phyloP scores from a whole-genome alignment of 2,329 filamentous ascomycete species.

The Diplodia corticola region DNA sequence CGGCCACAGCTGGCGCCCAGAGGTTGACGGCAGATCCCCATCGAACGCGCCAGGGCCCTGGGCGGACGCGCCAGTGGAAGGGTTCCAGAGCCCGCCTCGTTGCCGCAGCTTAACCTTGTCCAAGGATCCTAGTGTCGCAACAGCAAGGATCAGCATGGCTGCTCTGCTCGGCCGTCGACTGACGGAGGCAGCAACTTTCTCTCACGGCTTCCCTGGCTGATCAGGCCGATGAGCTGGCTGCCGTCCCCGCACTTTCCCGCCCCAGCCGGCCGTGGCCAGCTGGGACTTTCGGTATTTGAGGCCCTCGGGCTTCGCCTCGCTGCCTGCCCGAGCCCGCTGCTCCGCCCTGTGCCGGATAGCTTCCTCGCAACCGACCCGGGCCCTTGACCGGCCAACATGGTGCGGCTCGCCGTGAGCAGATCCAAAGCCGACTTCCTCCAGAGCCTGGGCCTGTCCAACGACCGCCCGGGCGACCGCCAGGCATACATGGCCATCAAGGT shows the following conservation, averaged over 20 bases:
- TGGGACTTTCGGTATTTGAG: not conserved
- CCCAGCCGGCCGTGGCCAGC: not conserved
- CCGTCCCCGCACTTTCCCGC: not conserved
- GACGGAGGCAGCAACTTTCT: not conserved
- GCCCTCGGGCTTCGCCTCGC: not conserved
- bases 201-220: not conserved
- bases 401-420: constrained; percentile 6
- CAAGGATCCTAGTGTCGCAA: not conserved
- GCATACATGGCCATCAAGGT: constrained; percentile 45
- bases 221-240: not conserved
- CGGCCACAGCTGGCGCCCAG: no score
- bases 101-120: not conserved
- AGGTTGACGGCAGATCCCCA: no score
- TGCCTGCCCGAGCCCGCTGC: not conserved
- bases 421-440: constrained; percentile 43
- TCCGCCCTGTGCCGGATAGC: not conserved
- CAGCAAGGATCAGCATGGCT: not conserved
- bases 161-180: not conserved
- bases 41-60: not conserved
- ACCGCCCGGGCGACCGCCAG: constrained; percentile 36
- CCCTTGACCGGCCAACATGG: not conserved
- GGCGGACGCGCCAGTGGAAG: no score
- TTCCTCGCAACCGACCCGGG: no score
- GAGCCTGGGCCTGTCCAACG: constrained; percentile 43
- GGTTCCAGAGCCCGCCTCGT: not conserved